Evolutionary conservation across 345 rosid species (phyloP), one percentile per base, ranked within the genome.

Genomic region (Eucalyptus tenuipes): DNA sequence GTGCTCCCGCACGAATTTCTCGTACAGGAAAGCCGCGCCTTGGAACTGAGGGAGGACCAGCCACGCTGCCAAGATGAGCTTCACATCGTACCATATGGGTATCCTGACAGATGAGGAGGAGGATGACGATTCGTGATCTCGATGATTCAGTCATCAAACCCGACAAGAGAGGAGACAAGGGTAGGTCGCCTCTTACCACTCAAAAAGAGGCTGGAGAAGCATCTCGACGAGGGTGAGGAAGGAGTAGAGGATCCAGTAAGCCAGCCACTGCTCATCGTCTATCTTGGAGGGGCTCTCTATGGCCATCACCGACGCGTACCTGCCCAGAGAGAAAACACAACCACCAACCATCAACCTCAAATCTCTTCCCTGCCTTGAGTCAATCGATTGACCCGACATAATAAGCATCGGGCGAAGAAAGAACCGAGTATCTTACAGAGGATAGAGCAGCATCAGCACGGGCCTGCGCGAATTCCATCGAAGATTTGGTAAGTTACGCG

Each of bases 191-290:
- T 18, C 81, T 71, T 3, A 93, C 94, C 93, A 93, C 85, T 93
- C 92, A 27, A 93, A 85, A 40, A 92, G 29, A 33, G 93, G 89
- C 53, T 90, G 92, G 37, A 93, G 91, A 12, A 90, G 45, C 91
- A 93, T 91, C 92, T 93, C 94, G 10, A 91, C 27, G 13, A 93
- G 93, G 87, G 93, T 90, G 45, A 93, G 86, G 89, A 93, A 92
- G 45, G 94, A 93, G 59, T 93, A 93, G 13, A 93, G 49, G 80
- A 93, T 92, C 94, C 94, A 93, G 61, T 93, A 93, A 49, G 94
- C 94, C 52, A 93, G 93, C 94, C 94, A 92, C 90, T 93, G 93
- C 87, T 93, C 87, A 49, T 93, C 94, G 68, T 93, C 93, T 82
- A 87, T 42, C 86, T 88, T 92, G 8, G 90, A 52, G 5, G 94